Conservation (phyloP, 371 early-diverging fungal species). For the Funneliformis caledonium region DNA sequence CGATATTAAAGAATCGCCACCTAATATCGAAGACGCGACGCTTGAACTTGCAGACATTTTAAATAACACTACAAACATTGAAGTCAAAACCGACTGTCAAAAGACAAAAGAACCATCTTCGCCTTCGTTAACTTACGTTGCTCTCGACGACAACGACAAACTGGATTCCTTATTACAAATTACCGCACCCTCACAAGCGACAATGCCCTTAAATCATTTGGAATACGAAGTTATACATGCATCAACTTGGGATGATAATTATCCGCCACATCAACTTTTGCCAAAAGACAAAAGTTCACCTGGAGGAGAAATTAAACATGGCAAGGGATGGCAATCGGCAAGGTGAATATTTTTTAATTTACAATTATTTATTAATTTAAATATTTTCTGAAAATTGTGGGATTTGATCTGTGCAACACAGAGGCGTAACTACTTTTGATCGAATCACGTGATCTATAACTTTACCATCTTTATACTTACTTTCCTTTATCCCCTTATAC, state of each 20-base stretch:
- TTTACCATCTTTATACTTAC: no score
- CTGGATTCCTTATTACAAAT: not conserved
- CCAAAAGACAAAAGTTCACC: slow-evolving; percentile 42
- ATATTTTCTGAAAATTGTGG: no score
- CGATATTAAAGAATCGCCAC: not conserved
- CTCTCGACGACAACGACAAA: not conserved
- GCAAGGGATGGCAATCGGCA: slow-evolving; percentile 66
- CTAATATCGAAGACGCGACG: not conserved
- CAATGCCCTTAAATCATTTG: slow-evolving; percentile 48
- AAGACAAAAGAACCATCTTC: not conserved
- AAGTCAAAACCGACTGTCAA: not conserved
- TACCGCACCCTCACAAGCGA: not conserved
- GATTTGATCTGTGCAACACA: not conserved
- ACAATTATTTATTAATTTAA: not conserved
- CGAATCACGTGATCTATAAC: no score
- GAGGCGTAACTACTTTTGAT: no score
- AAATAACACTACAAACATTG: slow-evolving; percentile 1
- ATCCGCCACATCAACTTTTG: slow-evolving; percentile 56
- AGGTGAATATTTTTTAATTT: slow-evolving; percentile 45
- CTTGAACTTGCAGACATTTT: not conserved
- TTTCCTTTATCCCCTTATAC: no score
- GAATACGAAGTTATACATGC: slow-evolving; percentile 54
- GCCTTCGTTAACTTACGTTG: not conserved
- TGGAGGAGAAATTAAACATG: slow-evolving; percentile 42
- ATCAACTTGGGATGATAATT: slow-evolving; percentile 59